Evolutionary conservation across 495 filamentous ascomycete species (phyloP).

Genomic region (Penicillium paradoxum): DNA sequence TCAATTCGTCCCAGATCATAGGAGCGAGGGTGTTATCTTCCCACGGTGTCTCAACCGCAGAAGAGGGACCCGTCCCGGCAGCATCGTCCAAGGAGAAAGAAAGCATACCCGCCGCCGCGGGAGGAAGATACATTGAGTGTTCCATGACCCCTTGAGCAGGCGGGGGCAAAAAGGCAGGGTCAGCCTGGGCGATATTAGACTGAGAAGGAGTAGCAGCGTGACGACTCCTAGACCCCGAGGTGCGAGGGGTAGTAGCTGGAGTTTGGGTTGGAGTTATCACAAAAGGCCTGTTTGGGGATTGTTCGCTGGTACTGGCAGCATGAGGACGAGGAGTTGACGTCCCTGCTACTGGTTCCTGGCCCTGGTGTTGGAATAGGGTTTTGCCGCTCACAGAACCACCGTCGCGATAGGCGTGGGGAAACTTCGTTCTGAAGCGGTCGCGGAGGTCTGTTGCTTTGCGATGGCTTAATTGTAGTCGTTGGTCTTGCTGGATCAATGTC

Average conservation of each 20-base stretch:
- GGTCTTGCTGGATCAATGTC: constrained; percentile 74
- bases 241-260: background rate
- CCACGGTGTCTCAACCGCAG: constrained; percentile 27
- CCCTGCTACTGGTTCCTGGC: background rate
- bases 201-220: constrained; percentile 14
- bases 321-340: constrained; percentile 10
- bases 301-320: constrained; percentile 3
- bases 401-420: constrained; percentile 65
- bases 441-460: constrained; percentile 74
- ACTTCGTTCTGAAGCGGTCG: constrained; percentile 77
- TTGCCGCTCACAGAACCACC: constrained; percentile 41
- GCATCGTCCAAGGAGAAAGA: constrained; percentile 36
- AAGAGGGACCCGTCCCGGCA: constrained; percentile 13
- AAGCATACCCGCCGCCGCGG: constrained; percentile 17
- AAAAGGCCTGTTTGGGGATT: constrained; percentile 12
- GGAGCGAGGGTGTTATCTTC: constrained; percentile 43
- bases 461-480: constrained; percentile 56
- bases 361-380: constrained; percentile 9
- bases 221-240: constrained; percentile 10
- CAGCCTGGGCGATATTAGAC: constrained; percentile 17
- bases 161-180: constrained; percentile 29
- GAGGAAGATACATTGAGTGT: constrained; percentile 9
- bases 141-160: constrained; percentile 29
- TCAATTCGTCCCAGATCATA: constrained; percentile 42
- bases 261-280: background rate